Conservation (phyloP, 2,329 filamentous ascomycete genomes). For the Xylaria polymorpha region DNA sequence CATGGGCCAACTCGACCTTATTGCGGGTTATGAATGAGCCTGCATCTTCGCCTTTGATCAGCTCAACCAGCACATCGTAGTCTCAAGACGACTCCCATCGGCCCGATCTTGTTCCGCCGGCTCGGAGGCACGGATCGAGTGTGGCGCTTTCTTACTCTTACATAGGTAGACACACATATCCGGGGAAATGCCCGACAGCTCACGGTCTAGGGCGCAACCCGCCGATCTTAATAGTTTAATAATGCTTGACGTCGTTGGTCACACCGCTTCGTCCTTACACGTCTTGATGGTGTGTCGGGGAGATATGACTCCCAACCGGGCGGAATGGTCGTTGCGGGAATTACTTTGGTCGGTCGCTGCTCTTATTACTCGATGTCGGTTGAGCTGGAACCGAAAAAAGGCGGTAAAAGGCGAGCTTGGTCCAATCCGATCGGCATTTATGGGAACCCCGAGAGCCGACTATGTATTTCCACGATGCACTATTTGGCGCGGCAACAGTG, state of each 20-base stretch:
- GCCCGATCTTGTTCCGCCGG: neutral
- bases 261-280: neutral
- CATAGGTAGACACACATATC: neutral
- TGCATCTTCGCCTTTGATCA: neutral
- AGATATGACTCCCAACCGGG: neutral
- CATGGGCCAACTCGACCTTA: neutral
- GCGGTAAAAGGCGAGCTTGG: slow-evolving; percentile 4
- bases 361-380: neutral
- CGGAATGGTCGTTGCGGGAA: neutral
- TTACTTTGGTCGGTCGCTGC: neutral
- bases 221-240: neutral
- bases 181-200: slow-evolving; percentile 8
- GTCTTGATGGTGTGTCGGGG: neutral
- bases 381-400: neutral
- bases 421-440: slow-evolving; percentile 4
- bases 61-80: neutral
- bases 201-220: neutral
- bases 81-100: neutral
- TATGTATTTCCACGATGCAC: neutral
- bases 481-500: slow-evolving; percentile 3
- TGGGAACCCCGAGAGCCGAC: neutral
- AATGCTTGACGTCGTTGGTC: neutral
- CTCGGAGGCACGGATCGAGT: slow-evolving; percentile 6
- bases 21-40: neutral
- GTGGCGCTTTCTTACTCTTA: slow-evolving; percentile 15